Evolutionary conservation across 2,329 filamentous ascomycete species (phyloP).

Genomic region (Trichoderma asperellum): DNA sequence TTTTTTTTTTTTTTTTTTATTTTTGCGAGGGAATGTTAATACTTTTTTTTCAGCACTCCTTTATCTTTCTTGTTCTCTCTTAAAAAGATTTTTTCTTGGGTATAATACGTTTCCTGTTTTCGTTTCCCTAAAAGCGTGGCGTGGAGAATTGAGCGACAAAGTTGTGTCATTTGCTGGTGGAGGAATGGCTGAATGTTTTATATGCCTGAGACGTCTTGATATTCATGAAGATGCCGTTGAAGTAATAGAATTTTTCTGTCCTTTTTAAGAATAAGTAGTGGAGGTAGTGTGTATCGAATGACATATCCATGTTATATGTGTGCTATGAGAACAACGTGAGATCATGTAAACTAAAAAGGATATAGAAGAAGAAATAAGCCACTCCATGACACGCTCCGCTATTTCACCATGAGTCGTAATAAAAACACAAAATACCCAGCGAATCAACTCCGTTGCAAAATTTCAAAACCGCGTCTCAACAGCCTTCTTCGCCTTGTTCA

Average conservation of each 20-base stretch:
- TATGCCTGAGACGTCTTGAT: conserved; percentile 5
- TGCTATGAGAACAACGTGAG: not conserved
- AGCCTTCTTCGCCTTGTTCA: conserved; percentile 32
- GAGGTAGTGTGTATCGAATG: not conserved
- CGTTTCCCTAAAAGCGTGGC: conserved; percentile 23
- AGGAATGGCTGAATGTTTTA: not conserved
- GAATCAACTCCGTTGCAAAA: not conserved
- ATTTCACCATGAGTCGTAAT: not conserved
- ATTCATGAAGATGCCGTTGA: conserved; percentile 8
- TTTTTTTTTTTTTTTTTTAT: not conserved
- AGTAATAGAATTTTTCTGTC: not conserved
- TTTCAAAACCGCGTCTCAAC: conserved; percentile 13
- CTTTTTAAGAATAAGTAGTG: not conserved
- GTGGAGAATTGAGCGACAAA: conserved; percentile 24
- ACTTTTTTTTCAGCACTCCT: not conserved
- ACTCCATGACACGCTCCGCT: not conserved
- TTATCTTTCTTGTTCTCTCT: not conserved
- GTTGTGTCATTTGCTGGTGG: conserved; percentile 12
- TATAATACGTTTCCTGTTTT: conserved; percentile 2
- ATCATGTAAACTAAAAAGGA: not conserved
- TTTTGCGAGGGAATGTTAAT: not conserved
- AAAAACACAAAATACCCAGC: not conserved
- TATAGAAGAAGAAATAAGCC: not conserved
- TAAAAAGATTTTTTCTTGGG: conserved; percentile 5
- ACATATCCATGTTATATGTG: not conserved